Evolutionary conservation across 106 monocot species (phyloP), one percentile per base, ranked within the genome.

Genomic region (Acorus gramineus): DNA sequence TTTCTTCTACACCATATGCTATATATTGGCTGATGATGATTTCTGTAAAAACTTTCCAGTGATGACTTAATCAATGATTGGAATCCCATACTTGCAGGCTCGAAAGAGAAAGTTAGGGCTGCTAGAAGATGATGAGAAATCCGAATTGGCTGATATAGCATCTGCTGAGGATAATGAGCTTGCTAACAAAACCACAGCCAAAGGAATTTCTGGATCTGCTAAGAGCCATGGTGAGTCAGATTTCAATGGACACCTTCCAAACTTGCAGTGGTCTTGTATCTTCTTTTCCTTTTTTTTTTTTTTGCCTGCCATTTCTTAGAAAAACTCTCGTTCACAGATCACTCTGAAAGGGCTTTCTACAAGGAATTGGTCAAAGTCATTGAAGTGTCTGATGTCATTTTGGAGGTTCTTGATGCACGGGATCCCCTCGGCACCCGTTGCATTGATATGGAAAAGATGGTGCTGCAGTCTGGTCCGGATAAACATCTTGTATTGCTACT

Each of bases 381-480:
- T 56, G 91, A 98, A 81, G 81, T 85, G 63, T 98, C 96, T 3
- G 96, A 98, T 88, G 91, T 98, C n/a, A 91, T 98, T 14, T 62
- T 98, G 70, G 96, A 98, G 80, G 96, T 98, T 69, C 79, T 98
- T 50, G 96, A 98, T 83, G 91, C 96, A 63, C 69, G 96, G 42
- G 91, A 98, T 80, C 96, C 96, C 14, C 84, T 98, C 64, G 96
- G 96, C 45, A 88, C 87, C 66, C 87, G 96, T 48, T 98, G 87
- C 13, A 4, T 83, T 68, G 91, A 98, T 68, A 81, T 98, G 79
- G 96, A 98, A 78, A 98, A 91, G 73, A 78, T 88, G 87, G 71
- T 88, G 47, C 60, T 79, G 66, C 87, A 91, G 68, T 67, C 80
- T 1, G 91, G 91, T 77, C 96, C 96, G 45, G 88, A 76, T 62